Evolutionary conservation across 768 basidiomycete species (phyloP), one percentile per base, ranked within the genome.

Genomic region (Leccinum pellstonianum): DNA sequence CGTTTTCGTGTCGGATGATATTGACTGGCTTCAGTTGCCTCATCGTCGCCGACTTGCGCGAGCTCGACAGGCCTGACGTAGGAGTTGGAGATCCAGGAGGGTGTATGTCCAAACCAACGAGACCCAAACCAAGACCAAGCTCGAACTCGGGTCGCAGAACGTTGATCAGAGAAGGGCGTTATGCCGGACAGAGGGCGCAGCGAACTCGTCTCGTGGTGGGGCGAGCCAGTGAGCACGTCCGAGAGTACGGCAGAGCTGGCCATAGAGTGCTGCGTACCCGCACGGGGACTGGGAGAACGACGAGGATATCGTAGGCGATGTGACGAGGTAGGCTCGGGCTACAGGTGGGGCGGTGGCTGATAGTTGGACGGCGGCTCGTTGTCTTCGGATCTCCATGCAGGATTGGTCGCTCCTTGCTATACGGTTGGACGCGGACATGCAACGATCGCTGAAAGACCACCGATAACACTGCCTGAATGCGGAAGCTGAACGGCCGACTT

Each of bases 321-420:
- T 27, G 27, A 27, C 27, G 27, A 27, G 27, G 27, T 10, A 87
- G 23, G 91, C 63, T 91, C 87, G 0, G 90, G 90, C 35, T 80
- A 81, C 68, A 89, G 87, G 71, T 84, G 88, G 59, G 90, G 27
- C 25, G 81, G 21, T 23, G 21, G 21, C 21, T 23, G 21, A 23
- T 23, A 23, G 21, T 23, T 23, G 21, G 21, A 23, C 21, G 21
- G 21, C 21, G 21, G 21, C 21, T 23, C 21, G 21, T 23, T 23
- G 21, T 23, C 21, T 23, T 23, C 21, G 21, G 21, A 23, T 23
- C 21, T 23, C 21, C 21, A 23, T 23, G 21, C 21, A 23, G 21
- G 21, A 23, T 23, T 23, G 21, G 21, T 23, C 21, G 21, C 21
- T 23, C 21, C 21, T 23, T 23, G 21, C 21, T 23, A 23, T 23